Evolutionary conservation across 177 flowering plant genomes (phyloP).

Genomic region (Tripterygium wilfordii): DNA sequence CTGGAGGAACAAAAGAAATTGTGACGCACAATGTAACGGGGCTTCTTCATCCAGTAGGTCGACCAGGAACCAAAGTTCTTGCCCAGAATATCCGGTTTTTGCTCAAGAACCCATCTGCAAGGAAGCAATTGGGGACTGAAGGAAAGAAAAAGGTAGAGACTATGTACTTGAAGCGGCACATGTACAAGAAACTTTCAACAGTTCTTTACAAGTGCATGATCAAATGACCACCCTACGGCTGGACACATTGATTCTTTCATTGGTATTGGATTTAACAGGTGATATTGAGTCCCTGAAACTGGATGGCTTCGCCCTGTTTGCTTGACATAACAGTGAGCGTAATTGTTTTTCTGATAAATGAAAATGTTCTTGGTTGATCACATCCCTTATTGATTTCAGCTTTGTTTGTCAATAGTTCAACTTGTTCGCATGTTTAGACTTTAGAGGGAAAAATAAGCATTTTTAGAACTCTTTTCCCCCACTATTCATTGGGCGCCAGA

Average conservation of each 20-base stretch:
- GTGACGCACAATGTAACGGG: conserved; percentile 91
- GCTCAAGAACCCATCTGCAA: conserved; percentile 55
- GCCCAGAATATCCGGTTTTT: conserved; percentile 58
- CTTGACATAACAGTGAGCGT: no score
- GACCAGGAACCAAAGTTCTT: conserved; percentile 52
- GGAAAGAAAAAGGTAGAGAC: conserved; percentile 77
- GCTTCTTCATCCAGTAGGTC: conserved; percentile 85
- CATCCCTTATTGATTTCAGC: no score
- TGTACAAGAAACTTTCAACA: conserved; percentile 64
- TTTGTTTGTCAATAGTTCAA: no score
- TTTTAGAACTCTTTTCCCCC: no score
- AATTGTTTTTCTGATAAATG: no score
- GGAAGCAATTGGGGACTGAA: conserved; percentile 61
- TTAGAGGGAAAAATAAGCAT: no score
- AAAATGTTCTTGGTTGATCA: no score
- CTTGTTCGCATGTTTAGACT: no score
- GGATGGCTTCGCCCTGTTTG: neutral
- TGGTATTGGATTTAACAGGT: conserved; percentile 5
- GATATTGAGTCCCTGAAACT: neutral
- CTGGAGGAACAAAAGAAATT: conserved; percentile 92
- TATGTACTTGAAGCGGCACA: conserved; percentile 81
- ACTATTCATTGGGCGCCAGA: no score
- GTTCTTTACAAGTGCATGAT: conserved; percentile 78
- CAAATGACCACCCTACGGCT: conserved; percentile 23
- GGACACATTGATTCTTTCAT: conserved; percentile 20